Evolutionary conservation across 257 asterid genomes (phyloP), one percentile per base, ranked within the genome.

Genomic region (Penstemon eatonii): DNA sequence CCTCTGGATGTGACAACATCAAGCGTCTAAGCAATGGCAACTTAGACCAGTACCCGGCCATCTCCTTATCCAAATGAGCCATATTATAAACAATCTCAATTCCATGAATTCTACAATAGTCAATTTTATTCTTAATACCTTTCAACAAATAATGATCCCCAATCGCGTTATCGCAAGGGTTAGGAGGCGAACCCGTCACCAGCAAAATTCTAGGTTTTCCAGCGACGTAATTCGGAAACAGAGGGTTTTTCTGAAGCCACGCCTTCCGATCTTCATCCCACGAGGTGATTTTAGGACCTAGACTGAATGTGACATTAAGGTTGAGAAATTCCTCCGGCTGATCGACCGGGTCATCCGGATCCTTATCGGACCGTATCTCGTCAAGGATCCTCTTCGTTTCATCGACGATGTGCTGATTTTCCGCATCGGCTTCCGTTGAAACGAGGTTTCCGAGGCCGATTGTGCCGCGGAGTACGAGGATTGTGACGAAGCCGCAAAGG

Each of bases 381-480:
- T 66, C 82, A 4, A 92, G 80, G 79, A 92, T 82, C 80, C 92
- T 89, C 45, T 80, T 82, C 39, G 92, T 89, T 54, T 89, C 96
- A 15, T 87, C 90, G 4, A 71, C 50, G 60, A 89, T 79, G n/a
- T 80, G 83, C 77, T 76, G 87, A 73, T 78, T 86, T 65, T 81
- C 90, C 1, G 89, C 83, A 3, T 91, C 98, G 3, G 92, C 80
- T 63, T 84, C 91, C 42, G 81, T 49, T 38, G 96, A 78, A 4
- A 73, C 80, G 60, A 92, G 89, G 75, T 64, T 83, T 13, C 95
- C 88, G 71, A 91, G 65, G 25, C 98, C 96, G 65, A 89, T 87
- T 7, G 98, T 91, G 65, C 98, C 98, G 7, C 96, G 94, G 5
- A 91, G 84, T 4, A 91, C 98, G 33, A 91, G 85, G 67, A 89